Conservation (phyloP, 1,284 basidiomycete genomes). For the Trichosporon sp. region DNA sequence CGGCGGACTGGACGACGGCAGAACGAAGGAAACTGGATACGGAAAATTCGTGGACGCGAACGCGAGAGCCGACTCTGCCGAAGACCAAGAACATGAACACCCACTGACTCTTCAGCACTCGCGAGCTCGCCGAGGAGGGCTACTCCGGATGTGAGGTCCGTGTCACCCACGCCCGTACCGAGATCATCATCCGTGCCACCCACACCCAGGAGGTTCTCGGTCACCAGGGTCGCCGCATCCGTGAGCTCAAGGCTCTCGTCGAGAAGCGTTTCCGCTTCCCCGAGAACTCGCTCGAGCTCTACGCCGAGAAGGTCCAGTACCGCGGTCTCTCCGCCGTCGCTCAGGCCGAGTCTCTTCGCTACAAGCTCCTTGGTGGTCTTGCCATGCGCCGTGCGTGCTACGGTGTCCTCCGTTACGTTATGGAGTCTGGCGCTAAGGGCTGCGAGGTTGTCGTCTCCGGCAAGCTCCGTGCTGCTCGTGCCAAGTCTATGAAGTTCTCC, state of each 20-base stretch:
- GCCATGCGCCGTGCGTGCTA: slow-evolving; percentile 99
- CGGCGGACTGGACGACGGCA: not conserved
- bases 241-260: slow-evolving; percentile 96
- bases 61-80: not conserved
- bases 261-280: slow-evolving; percentile 99
- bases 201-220: slow-evolving; percentile 99
- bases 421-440: slow-evolving; percentile 99
- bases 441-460: slow-evolving; percentile 99
- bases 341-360: slow-evolving; percentile 96
- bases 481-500: slow-evolving; percentile 99
- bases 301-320: slow-evolving; percentile 99
- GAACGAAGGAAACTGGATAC: not conserved
- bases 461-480: slow-evolving; percentile 98
- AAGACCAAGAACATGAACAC: not conserved
- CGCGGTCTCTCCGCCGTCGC: slow-evolving; percentile 98
- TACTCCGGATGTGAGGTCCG: slow-evolving; percentile 99
- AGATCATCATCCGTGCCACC: slow-evolving; percentile 99
- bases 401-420: slow-evolving; percentile 99
- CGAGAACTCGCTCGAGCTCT: slow-evolving; percentile 97
- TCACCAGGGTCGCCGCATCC: slow-evolving; percentile 98
- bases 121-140: slow-evolving; percentile 98
- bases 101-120: slow-evolving; percentile 56
- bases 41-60: not conserved
- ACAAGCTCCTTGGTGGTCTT: slow-evolving; percentile 99
- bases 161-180: slow-evolving; percentile 97